phyloP scores from a whole-genome alignment of 2,329 filamentous ascomycete genomes.

The Phoma sp. region DNA sequence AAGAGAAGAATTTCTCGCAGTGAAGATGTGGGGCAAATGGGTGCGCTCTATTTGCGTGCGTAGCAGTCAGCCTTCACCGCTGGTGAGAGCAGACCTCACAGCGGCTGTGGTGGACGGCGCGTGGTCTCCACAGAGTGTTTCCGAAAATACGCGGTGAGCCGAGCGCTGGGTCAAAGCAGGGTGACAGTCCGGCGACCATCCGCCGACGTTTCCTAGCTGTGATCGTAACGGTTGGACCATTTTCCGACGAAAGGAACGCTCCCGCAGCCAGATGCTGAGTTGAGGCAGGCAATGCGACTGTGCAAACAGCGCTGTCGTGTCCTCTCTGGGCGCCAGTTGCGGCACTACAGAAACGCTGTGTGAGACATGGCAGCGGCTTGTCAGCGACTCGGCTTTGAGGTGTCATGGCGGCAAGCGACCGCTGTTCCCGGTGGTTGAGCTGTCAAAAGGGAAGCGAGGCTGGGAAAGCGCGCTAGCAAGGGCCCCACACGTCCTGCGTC shows the following conservation, averaged over 20 bases:
- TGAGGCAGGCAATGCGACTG: neutral
- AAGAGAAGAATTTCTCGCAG: neutral
- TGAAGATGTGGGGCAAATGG: neutral
- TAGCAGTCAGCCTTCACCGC: constrained; percentile 7
- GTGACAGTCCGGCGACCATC: neutral
- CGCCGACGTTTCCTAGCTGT: neutral
- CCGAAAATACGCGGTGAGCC: constrained; percentile 1
- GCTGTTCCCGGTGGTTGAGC: constrained; percentile 15
- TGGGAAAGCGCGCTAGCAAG: constrained; percentile 5
- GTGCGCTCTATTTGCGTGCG: neutral
- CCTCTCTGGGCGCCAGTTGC: neutral
- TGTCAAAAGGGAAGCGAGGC: constrained; percentile 5
- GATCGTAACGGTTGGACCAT: neutral
- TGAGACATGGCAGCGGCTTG: constrained; percentile 17
- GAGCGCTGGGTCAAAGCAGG: constrained; percentile 1
- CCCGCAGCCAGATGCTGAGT: neutral
- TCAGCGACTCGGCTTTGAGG: constrained; percentile 16
- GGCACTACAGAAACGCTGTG: constrained; percentile 5
- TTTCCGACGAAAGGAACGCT: neutral
- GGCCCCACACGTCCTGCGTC: constrained; percentile 30
- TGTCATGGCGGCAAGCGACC: constrained; percentile 9
- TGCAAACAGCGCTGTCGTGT: neutral
- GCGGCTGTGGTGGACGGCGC: neutral
- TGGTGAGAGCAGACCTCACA: neutral
- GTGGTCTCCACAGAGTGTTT: constrained; percentile 2